Conservation (phyloP, 2,329 filamentous ascomycete species). For the Waltergamsia citrina region DNA sequence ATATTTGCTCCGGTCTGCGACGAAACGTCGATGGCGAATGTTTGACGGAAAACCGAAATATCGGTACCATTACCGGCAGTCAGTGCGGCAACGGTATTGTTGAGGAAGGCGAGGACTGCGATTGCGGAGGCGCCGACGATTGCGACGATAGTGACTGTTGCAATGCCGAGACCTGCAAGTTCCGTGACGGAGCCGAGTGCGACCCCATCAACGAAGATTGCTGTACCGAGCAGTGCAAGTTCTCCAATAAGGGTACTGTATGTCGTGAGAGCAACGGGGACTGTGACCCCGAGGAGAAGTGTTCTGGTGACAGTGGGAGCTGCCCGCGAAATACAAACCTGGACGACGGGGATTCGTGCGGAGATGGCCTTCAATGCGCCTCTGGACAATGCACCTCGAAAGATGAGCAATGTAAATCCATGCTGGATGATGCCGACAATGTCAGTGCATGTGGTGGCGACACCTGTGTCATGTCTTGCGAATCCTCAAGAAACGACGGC, state of each 20-base stretch:
- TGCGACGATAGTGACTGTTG: constrained; percentile 78
- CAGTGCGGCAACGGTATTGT: constrained; percentile 97
- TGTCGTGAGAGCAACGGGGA: constrained; percentile 71
- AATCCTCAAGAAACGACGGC: constrained; percentile 58
- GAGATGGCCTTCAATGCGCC: constrained; percentile 64
- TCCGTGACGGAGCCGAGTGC: constrained; percentile 66
- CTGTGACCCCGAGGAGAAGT: constrained; percentile 82
- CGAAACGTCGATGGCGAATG: constrained; percentile 70
- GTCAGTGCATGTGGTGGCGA: constrained; percentile 66
- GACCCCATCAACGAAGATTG: constrained; percentile 77
- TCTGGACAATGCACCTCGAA: constrained; percentile 92
- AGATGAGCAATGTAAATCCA: constrained; percentile 76
- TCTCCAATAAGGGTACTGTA: constrained; percentile 57
- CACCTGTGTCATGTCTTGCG: constrained; percentile 70
- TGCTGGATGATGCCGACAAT: constrained; percentile 73
- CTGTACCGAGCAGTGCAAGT: constrained; percentile 59
- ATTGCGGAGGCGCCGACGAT: constrained; percentile 70
- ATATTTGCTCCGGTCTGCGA: constrained; percentile 81
- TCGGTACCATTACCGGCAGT: constrained; percentile 71
- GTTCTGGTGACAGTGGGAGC: constrained; percentile 58
- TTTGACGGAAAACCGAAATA: constrained; percentile 74
- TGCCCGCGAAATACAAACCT: constrained; percentile 68
- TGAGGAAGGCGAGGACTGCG: constrained; percentile 87
- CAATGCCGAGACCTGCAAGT: constrained; percentile 77
- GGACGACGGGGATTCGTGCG: constrained; percentile 64